phyloP scores from a whole-genome alignment of 108 stramenopile species.

The Licmophora abbreviata region DNA sequence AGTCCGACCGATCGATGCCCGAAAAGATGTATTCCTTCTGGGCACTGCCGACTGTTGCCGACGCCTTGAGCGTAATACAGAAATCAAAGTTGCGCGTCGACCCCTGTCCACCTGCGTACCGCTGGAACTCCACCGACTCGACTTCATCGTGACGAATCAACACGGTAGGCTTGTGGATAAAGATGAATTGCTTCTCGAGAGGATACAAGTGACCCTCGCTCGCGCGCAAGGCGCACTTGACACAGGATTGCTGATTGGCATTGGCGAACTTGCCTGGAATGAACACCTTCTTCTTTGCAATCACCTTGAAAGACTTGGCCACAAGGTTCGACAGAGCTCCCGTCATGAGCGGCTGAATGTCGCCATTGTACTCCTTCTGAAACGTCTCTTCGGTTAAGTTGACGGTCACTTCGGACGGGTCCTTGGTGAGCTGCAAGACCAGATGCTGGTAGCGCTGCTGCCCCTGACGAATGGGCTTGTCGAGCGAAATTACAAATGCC shows the following conservation, averaged over 20 bases:
- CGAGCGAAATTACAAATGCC: slow-evolving; percentile 96
- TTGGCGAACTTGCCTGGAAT: slow-evolving; percentile 89
- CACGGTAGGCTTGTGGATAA: slow-evolving; percentile 98
- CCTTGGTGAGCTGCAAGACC: slow-evolving; percentile 88
- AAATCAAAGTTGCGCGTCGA: slow-evolving; percentile 93
- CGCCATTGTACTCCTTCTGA: slow-evolving; percentile 84
- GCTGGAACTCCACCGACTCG: slow-evolving; percentile 92
- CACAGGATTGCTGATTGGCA: slow-evolving; percentile 78
- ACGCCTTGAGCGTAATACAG: slow-evolving; percentile 56
- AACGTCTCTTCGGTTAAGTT: slow-evolving; percentile 90
- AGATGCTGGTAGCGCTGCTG: slow-evolving; percentile 96
- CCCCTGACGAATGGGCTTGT: slow-evolving; percentile 97
- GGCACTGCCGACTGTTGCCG: slow-evolving; percentile 16
- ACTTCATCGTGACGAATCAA: slow-evolving; percentile 96
- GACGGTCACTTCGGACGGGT: slow-evolving; percentile 74
- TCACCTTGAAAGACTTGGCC: slow-evolving; percentile 96
- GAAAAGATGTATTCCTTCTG: slow-evolving; percentile 78
- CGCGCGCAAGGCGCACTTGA: slow-evolving; percentile 84
- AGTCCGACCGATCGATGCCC: slow-evolving; percentile 87
- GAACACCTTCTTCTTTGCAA: slow-evolving; percentile 96
- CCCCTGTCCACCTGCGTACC: slow-evolving; percentile 87
- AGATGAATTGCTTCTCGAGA: slow-evolving; percentile 97
- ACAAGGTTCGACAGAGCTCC: slow-evolving; percentile 92
- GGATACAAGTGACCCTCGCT: slow-evolving; percentile 97
- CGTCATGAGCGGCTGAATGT: slow-evolving; percentile 82